phyloP scores from a whole-genome alignment of 1,284 basidiomycete species.

The Exobasidium cylindrosporum region DNA sequence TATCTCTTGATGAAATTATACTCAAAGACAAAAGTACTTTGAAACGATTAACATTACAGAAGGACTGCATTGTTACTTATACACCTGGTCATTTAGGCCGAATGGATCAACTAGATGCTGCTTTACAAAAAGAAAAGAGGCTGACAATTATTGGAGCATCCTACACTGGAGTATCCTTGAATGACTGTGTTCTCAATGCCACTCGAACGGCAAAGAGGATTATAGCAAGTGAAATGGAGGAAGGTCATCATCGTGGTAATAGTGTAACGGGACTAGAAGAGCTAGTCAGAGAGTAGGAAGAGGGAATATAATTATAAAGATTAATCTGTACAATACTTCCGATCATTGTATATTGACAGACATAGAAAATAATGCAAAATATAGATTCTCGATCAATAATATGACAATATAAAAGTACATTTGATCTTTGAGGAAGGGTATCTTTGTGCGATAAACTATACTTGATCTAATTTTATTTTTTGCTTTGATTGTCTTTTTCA shows the following conservation, averaged over 20 bases:
- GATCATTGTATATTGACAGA: too few species aligned
- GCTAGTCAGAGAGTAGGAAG: not conserved
- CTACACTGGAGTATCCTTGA: conserved; percentile 82
- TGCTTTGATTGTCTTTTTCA: conserved; percentile 13
- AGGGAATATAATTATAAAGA: too few species aligned
- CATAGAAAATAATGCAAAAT: too few species aligned
- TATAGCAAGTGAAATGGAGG: not conserved
- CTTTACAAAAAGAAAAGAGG: conserved; percentile 53
- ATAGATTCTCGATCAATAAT: not conserved
- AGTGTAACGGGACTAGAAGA: not conserved
- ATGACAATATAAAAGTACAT: not conserved
- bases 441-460: not conserved
- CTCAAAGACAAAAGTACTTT: conserved; percentile 35
- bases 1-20: conserved; percentile 60
- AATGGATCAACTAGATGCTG: conserved; percentile 64
- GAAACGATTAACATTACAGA: conserved; percentile 57
- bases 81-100: conserved; percentile 70
- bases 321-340: too few species aligned
- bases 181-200: conserved; percentile 69
- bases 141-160: conserved; percentile 77
- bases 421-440: too few species aligned
- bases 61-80: conserved; percentile 78
- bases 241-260: not conserved
- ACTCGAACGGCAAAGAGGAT: conserved; percentile 23
- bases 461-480: not conserved